Percentiles rank a stretch among this genome's conserved stretches.
These are phyloP conservation scores for Pythium monospermum DNA, from an alignment of 352 stramenopile species.

Conservation along the genomic window DNA sequence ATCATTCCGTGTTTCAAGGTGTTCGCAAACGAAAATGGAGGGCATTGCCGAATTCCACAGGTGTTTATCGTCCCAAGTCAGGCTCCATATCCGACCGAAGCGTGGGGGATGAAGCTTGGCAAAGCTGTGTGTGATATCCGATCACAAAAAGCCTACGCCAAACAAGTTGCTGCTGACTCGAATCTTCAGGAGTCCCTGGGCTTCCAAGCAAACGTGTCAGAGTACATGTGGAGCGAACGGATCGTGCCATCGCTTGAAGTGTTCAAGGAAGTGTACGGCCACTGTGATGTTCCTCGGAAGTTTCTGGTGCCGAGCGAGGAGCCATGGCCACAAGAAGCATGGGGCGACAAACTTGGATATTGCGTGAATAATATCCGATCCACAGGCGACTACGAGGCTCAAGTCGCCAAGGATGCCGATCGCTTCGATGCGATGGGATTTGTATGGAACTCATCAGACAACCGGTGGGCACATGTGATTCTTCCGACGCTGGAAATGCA, in stretches of 20 bases:
- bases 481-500: not conserved
- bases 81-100: conserved; percentile 1
- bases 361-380: not conserved
- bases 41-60: no score
- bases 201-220: no score
- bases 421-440: not conserved
- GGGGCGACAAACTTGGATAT: not conserved
- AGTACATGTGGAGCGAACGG: no score
- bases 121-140: conserved; percentile 11
- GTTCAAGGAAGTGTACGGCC: not conserved
- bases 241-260: not conserved
- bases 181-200: no score
- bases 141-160: conserved; percentile 3
- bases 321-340: not conserved
- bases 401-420: not conserved
- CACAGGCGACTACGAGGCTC: not conserved
- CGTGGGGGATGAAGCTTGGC: conserved; percentile 11
- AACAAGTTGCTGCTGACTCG: not conserved
- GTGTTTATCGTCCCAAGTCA: no score
- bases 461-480: not conserved
- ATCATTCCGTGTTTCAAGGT: no score
- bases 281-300: not conserved
- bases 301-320: not conserved
- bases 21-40: no score
- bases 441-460: not conserved